Percentiles rank a stretch among this genome's conserved stretches.
These are phyloP conservation scores for Stromatinia cepivora DNA, from an alignment of 2,329 filamentous ascomycete genomes.

Conservation along the genomic window DNA sequence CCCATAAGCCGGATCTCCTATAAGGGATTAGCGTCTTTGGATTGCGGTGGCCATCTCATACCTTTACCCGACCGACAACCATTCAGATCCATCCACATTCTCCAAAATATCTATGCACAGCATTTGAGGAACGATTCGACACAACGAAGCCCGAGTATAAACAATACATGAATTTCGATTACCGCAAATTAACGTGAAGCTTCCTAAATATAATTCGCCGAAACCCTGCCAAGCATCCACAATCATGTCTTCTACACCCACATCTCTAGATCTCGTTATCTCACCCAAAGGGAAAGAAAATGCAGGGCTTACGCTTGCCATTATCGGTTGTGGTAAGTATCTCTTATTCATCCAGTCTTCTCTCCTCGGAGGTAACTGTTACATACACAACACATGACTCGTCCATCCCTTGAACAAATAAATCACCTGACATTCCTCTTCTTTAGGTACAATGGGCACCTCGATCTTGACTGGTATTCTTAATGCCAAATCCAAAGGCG, in stretches of 20 bases:
- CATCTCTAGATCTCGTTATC: neutral
- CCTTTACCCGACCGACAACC: neutral
- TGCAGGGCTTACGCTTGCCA: slow-evolving; percentile 14
- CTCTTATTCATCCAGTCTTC: neutral
- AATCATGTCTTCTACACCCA: slow-evolving; percentile 5
- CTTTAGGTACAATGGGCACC: slow-evolving; percentile 35
- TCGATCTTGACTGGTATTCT: slow-evolving; percentile 37
- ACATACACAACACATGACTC: neutral
- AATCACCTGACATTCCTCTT: neutral
- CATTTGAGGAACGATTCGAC: neutral
- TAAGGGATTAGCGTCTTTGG: neutral
- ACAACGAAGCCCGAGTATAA: neutral
- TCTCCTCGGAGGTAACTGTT: neutral
- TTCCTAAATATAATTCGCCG: neutral
- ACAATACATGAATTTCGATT: neutral
- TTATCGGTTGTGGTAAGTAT: slow-evolving; percentile 17
- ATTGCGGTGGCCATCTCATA: neutral
- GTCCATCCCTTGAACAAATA: neutral
- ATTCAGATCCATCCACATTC: neutral
- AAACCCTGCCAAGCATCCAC: neutral
- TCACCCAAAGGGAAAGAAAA: neutral
- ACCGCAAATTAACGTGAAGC: neutral
- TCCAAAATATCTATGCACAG: neutral
- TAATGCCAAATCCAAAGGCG: slow-evolving; percentile 26
- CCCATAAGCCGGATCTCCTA: neutral